Percentiles rank a stretch among this genome's conserved stretches.
These are phyloP conservation scores for Tulasnella sp. DNA, from an alignment of 768 basidiomycete genomes.

Conservation along the genomic window DNA sequence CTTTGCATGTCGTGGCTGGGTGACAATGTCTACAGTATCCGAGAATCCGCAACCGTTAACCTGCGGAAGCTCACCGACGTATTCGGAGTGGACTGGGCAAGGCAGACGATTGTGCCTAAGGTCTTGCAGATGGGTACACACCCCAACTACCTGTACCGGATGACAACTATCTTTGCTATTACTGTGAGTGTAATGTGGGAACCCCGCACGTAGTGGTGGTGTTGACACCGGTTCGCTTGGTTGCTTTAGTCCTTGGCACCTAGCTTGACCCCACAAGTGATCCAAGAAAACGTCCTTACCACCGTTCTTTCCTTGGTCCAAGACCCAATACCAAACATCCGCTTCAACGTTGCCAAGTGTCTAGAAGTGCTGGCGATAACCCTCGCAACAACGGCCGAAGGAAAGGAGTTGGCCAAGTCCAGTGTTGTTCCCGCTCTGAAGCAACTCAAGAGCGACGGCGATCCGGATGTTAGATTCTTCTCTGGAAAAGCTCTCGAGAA, in stretches of 20 bases:
- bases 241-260: slow-evolving; percentile 67
- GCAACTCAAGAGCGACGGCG: slow-evolving; percentile 76
- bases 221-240: slow-evolving; percentile 8
- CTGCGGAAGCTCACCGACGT: slow-evolving; percentile 95
- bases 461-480: slow-evolving; percentile 96
- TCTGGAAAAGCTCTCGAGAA: slow-evolving; percentile 71
- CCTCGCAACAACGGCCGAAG: slow-evolving; percentile 56
- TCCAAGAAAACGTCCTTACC: slow-evolving; percentile 75
- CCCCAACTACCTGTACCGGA: slow-evolving; percentile 92
- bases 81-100: slow-evolving; percentile 97
- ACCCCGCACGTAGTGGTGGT: background rate
- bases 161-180: slow-evolving; percentile 98
- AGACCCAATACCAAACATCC: slow-evolving; percentile 97
- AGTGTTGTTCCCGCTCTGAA: slow-evolving; percentile 78
- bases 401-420: slow-evolving; percentile 62
- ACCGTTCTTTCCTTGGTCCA: slow-evolving; percentile 72
- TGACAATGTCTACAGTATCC: slow-evolving; percentile 96
- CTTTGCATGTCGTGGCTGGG: slow-evolving; percentile 99
- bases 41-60: slow-evolving; percentile 96
- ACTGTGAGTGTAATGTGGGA: slow-evolving; percentile 50
- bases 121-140: slow-evolving; percentile 95
- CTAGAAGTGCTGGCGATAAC: slow-evolving; percentile 79
- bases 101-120: slow-evolving; percentile 87
- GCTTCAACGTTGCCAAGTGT: slow-evolving; percentile 96
- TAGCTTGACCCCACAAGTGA: slow-evolving; percentile 73